Evolutionary conservation across 805 yeast genomes (phyloP).

Genomic region (Wickerhamomyces tratensis): DNA sequence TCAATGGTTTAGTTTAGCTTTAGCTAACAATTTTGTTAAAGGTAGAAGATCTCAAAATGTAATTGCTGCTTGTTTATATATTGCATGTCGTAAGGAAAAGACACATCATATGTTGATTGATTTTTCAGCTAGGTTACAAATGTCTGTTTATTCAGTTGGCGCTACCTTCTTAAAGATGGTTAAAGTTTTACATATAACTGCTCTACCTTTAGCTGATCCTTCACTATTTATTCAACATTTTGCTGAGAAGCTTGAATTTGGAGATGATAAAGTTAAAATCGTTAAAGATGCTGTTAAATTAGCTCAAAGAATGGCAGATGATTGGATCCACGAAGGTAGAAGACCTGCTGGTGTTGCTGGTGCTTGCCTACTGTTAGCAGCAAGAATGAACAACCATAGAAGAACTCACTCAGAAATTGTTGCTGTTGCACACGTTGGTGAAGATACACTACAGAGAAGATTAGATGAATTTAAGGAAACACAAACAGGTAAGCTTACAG

Average conservation of each 20-base stretch:
- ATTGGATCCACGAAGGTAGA: conserved; percentile 95
- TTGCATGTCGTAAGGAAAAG: conserved; percentile 85
- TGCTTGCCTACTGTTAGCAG: conserved; percentile 86
- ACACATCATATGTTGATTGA: conserved; percentile 96
- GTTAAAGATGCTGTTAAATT: conserved; percentile 79
- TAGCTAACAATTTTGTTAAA: conserved; percentile 84
- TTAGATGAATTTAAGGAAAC: conserved; percentile 82
- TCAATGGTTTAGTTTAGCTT: conserved; percentile 83
- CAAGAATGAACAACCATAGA: conserved; percentile 92
- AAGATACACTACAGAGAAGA: conserved; percentile 84
- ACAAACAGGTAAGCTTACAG: conserved; percentile 60
- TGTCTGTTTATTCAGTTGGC: conserved; percentile 89
- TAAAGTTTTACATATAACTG: conserved; percentile 67
- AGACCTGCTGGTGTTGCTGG: conserved; percentile 99
- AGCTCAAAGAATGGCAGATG: conserved; percentile 85
- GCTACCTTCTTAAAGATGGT: conserved; percentile 93
- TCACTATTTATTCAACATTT: conserved; percentile 89
- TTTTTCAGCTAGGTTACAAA: conserved; percentile 81
- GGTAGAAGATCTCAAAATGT: conserved; percentile 97
- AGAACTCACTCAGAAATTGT: conserved; percentile 91
- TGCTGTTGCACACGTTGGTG: conserved; percentile 91
- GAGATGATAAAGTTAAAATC: conserved; percentile 63
- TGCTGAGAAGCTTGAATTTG: conserved; percentile 79
- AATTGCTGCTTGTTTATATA: conserved; percentile 86
- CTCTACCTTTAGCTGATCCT: conserved; percentile 88